Conservation (phyloP, 1,284 basidiomycete species). For the Ustilago xerochloae region DNA sequence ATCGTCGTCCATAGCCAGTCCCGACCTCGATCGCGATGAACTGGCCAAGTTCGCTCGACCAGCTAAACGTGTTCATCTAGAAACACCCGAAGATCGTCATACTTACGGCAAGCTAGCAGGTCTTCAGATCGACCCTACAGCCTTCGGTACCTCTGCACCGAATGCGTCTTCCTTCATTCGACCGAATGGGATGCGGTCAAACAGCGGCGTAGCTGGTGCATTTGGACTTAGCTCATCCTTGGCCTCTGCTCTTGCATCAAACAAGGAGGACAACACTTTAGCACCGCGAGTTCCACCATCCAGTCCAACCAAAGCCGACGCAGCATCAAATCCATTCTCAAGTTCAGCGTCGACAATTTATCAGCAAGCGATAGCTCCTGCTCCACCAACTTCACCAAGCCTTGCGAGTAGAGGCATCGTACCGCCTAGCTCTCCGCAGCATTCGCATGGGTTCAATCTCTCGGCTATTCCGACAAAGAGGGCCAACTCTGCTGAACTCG, state of each 20-base stretch:
- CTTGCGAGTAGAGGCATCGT: conserved; percentile 5
- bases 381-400: conserved; percentile 41
- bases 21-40: conserved; percentile 36
- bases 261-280: neutral
- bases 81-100: conserved; percentile 41
- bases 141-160: conserved; percentile 5
- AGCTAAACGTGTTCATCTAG: conserved; percentile 33
- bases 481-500: conserved; percentile 12
- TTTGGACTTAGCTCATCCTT: conserved; percentile 36
- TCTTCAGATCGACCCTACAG: conserved; percentile 31
- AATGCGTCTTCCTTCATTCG: conserved; percentile 7
- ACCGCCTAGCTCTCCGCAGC: conserved; percentile 17
- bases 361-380: conserved; percentile 38
- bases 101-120: conserved; percentile 44
- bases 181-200: conserved; percentile 6
- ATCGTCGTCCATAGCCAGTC: conserved; percentile 11
- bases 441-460: conserved; percentile 8
- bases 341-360: conserved; percentile 20
- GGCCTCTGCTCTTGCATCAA: conserved; percentile 13
- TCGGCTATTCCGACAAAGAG: neutral
- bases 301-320: conserved; percentile 33
- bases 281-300: conserved; percentile 47
- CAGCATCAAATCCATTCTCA: conserved; percentile 1
- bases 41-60: conserved; percentile 36
- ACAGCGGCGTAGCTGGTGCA: conserved; percentile 33